Evolutionary conservation across 192 early-diverging fungal genomes (phyloP).

Genomic region (Neocallimastix lanati): DNA sequence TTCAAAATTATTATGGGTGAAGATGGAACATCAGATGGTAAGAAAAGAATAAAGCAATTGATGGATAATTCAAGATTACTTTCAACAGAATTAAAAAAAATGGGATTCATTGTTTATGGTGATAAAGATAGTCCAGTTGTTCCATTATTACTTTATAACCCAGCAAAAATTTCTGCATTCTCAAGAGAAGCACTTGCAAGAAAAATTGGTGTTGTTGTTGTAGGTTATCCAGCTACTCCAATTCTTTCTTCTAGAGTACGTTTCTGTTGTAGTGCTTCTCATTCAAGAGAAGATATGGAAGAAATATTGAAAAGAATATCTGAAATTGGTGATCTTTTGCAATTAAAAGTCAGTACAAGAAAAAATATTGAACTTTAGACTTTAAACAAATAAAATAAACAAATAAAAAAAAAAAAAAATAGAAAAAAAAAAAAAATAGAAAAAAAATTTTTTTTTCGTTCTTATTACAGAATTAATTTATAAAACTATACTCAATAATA

Average conservation of each 20-base stretch:
- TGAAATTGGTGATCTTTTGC: neutral
- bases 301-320: neutral
- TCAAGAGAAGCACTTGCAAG: constrained; percentile 75
- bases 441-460: too few relatives aligned
- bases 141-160: constrained; percentile 79
- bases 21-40: constrained; percentile 62
- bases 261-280: neutral
- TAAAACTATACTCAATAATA: too few relatives aligned
- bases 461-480: too few relatives aligned
- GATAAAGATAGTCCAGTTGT: constrained; percentile 73
- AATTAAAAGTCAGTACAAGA: neutral
- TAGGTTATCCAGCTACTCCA: constrained; percentile 94
- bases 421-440: too few relatives aligned
- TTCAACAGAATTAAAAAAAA: constrained; percentile 49
- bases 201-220: constrained; percentile 87
- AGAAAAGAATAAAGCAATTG: constrained; percentile 62
- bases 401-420: too few relatives aligned
- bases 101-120: constrained; percentile 91
- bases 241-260: constrained; percentile 45
- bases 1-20: constrained; percentile 89
- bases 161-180: constrained; percentile 92
- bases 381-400: too few relatives aligned
- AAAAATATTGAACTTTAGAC: neutral
- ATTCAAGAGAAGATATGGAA: neutral
- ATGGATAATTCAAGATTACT: constrained; percentile 79